Evolutionary conservation across 345 rosid genomes (phyloP), one percentile per base, ranked within the genome.

Genomic region (Arabis hirsuta): DNA sequence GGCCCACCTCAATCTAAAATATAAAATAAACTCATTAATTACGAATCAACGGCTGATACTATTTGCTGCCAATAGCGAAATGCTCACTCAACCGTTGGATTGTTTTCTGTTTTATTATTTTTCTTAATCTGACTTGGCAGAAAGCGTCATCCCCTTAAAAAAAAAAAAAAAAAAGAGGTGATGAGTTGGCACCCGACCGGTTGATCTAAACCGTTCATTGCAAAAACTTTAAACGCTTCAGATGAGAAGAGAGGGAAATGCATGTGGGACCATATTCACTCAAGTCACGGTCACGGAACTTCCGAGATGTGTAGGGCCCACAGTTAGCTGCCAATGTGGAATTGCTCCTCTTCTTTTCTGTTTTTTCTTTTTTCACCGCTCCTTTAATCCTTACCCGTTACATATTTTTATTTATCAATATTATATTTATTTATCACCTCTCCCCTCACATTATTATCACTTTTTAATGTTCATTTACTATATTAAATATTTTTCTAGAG

Each of bases 231-330:
- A 56, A 19, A 84, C 86, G 93, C 85, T 19, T 20, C 12, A 41
- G 68, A 65, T 82, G 69, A 72, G 74, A 80, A 41, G 6, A 59
- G 48, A 67, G 3, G 48, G 59, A 73, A 73, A 48, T 65, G 59
- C 36, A 55, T 51, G 68, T 67, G 67, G 67, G 75, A 43, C 72
- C 73, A 22, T 16, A 7, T 76, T 76, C 71, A 74, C 81, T 78
- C 73, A 73, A 71, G 86, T 83, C 87, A 65, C 80, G 83, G 85
- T 87, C 92, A 85, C 89, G 88, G 94, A 85, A 83, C 90, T 83
- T 81, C 90, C 88, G 79, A 87, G 90, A 79, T 68, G 34, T n/a
- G 82, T 66, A 84, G 90, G 80, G 9, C 84, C 92, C 90, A 19
- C 61, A 70, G 54, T 51, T 78, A 77, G 85, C 85, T 79, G 80